phyloP scores from a whole-genome alignment of 257 asterid species.

The Primulina tabacum region DNA sequence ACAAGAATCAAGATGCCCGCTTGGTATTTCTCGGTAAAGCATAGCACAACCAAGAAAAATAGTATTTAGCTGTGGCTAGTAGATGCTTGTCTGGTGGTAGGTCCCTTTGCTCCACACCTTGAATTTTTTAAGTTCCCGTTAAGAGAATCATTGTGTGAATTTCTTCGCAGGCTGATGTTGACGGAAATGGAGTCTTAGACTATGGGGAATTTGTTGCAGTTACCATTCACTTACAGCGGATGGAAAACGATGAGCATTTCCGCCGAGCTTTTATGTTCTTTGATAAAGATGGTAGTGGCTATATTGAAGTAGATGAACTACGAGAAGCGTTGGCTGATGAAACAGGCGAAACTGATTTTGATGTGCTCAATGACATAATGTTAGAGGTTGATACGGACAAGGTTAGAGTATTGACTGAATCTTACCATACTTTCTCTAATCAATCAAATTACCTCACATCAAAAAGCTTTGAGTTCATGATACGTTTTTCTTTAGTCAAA shows the following conservation, averaged over 20 bases:
- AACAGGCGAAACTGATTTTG: conserved; percentile 46
- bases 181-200: conserved; percentile 51
- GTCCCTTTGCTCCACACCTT: background rate
- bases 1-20: background rate
- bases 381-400: conserved; percentile 56
- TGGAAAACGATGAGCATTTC: conserved; percentile 55
- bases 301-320: conserved; percentile 49
- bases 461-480: background rate
- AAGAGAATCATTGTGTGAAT: background rate
- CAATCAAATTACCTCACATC: background rate
- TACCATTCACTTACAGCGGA: conserved; percentile 49
- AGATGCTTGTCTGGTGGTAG: background rate
- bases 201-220: conserved; percentile 62
- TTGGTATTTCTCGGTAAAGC: background rate
- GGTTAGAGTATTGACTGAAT: conserved; percentile 28
- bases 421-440: background rate
- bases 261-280: conserved; percentile 48
- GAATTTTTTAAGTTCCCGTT: background rate
- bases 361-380: conserved; percentile 47
- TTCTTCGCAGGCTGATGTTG: conserved; percentile 49
- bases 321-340: conserved; percentile 48
- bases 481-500: background rate
- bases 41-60: background rate
- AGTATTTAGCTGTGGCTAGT: background rate
- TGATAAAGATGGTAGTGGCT: conserved; percentile 50